Evolutionary conservation across 2,329 filamentous ascomycete genomes (phyloP).

Genomic region (Fonsecaea pedrosoi): DNA sequence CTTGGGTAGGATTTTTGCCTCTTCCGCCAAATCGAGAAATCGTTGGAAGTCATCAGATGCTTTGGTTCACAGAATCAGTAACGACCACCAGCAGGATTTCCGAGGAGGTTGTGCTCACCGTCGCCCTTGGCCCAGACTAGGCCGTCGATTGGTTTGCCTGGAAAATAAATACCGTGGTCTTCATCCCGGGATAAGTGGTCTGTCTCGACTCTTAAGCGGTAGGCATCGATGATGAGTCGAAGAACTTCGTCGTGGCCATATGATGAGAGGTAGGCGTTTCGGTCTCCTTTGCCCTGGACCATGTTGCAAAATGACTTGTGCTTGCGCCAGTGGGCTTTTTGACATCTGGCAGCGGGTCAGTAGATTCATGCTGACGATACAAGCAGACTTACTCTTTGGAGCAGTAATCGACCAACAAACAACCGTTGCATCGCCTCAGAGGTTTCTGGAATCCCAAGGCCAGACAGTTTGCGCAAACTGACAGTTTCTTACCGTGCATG

Average conservation of each 20-base stretch:
- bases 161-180: constrained; percentile 40
- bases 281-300: constrained; percentile 38
- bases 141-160: constrained; percentile 46
- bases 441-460: constrained; percentile 39
- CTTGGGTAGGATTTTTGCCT: constrained; percentile 48
- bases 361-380: neutral
- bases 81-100: neutral
- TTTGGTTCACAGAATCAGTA: neutral
- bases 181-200: constrained; percentile 40
- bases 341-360: constrained; percentile 34
- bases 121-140: constrained; percentile 42
- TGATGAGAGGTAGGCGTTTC: constrained; percentile 39
- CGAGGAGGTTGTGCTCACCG: constrained; percentile 19
- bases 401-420: constrained; percentile 39
- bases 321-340: constrained; percentile 41
- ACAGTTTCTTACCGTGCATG: constrained; percentile 38
- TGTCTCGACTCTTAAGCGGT: constrained; percentile 43
- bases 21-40: constrained; percentile 47
- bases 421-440: constrained; percentile 38
- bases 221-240: constrained; percentile 42
- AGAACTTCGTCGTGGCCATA: constrained; percentile 39
- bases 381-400: constrained; percentile 34
- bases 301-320: constrained; percentile 41
- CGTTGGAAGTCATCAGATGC: constrained; percentile 45
- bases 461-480: constrained; percentile 38